Base-by-base conservation (phyloP, 805 yeast species). In the Wickerhamomyces chaumierensis region DNA sequence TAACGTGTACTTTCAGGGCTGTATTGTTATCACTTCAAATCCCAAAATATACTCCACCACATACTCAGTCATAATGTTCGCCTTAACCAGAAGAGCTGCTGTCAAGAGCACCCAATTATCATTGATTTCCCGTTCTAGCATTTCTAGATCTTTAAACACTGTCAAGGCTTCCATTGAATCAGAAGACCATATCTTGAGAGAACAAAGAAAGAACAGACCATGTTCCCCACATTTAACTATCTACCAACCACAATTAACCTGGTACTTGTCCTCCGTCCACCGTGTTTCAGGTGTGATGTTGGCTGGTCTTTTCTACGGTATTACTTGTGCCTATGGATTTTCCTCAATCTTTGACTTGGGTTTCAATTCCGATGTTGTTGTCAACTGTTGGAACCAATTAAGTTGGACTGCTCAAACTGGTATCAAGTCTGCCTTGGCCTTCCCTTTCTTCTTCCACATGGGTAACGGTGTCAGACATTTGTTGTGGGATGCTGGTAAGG, bases 401-500 rank as follows among this genome's bases (percentile, higher is more conserved):
- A 92, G 95, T 33, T 56, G 73, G 16, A 68, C 67, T 39, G 65
- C 71, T 32, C 82, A 87, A 63, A 49, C 73, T 42, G 65, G 69
- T 18, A 64, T 75, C 42, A 92, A 92, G 69, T 77, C 80, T 37
- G 55, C 74, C 32, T 74, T 80, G 55, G 76, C 92, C 8, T 74
- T 74, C 67, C 88, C 96, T 48, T 86, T 92, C 62, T 81, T 82
- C 23, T 87, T 75, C 81, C 98, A 92, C 63, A 54, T 73, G 35
- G 75, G 69, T 58, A 86, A 88, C 60, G 96, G 97, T 52, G 43
- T 90, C 46, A 85, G 98, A 73, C 98, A 92, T 61, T 66, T 90
- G 62, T 56, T 84, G 40, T 92, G 98, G 98, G 98, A 92, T 61
- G 60, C 77, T 39, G 95, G 95, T 59, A 69, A 66, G 49, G 83